Conservation (phyloP, 208 protist genomes). For the Acanthamoeba divionensis region DNA sequence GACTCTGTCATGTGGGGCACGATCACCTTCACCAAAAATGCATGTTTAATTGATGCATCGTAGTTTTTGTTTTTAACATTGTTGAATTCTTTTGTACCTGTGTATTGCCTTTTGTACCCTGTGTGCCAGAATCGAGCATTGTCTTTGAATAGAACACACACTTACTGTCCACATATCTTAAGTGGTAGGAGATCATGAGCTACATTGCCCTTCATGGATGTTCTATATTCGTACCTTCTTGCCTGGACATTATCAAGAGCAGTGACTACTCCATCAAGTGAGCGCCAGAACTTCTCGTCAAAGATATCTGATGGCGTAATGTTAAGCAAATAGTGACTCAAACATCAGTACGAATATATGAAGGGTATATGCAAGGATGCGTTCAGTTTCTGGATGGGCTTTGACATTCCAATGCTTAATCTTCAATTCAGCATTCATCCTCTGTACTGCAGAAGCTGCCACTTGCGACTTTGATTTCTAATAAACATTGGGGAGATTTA, state of each 20-base stretch:
- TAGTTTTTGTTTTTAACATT: not conserved
- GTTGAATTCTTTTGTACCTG: conserved; percentile 79
- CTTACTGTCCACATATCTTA: conserved; percentile 62
- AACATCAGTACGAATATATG: no score
- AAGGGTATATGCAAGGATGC: no score
- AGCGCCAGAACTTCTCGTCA: not conserved
- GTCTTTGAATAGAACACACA: conserved; percentile 83
- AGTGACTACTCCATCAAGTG: conserved; percentile 88
- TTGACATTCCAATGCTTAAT: not conserved
- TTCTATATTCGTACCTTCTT: conserved; percentile 65
- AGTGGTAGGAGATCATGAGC: not conserved
- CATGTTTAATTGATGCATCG: not conserved
- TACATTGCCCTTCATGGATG: not conserved
- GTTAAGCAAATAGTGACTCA: not conserved
- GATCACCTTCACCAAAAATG: conserved; percentile 73
- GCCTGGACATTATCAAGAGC: conserved; percentile 98
- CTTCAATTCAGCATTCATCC: not conserved
- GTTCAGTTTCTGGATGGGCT: not conserved
- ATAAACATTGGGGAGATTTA: no score
- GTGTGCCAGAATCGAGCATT: conserved; percentile 99
- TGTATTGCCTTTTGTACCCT: conserved; percentile 97
- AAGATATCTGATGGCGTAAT: not conserved
- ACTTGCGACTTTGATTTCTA: not conserved
- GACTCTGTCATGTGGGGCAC: conserved; percentile 97
- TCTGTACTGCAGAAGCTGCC: not conserved